Base-by-base conservation (phyloP, 345 rosid genomes). In the Corymbia maculata region DNA sequence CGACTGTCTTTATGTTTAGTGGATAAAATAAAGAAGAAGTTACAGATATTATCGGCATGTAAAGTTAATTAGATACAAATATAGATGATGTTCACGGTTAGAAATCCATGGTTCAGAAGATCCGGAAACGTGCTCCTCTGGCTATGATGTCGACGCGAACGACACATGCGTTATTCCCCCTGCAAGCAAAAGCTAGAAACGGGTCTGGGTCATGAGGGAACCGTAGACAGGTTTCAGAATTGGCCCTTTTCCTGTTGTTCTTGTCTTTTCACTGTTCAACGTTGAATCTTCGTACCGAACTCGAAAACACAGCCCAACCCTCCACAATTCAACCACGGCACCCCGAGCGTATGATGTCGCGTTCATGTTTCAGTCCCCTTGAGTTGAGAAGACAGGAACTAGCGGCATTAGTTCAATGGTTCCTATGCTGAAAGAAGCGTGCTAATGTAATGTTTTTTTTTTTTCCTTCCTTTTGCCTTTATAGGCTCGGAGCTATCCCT, bases 281-380 rank as follows among this genome's bases (percentile, higher is more conserved):
- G 93, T 93, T 92, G 94, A 94, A 93, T 85, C 86, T 88, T 87
- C 91, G 89, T 89, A 90, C 91, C 84, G 26, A 75, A 75, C 84
- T 75, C 49, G 84, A 75, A 75, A 75, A 5, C 84, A 42, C 84
- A 12, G 10, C 49, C 26, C 82, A 22, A 10, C 66, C 87, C 51
- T 47, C 30, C 66, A 5, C 87, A 75, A 75, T 11, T 75, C 84
- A 75, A 26, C 49, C 24, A 42, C 84, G 84, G 84, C 84, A 75
- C 84, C 84, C 49, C 49, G 19, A 6, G 13, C 82, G 9, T 5
- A 75, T 42, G 28, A 19, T 45, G 84, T 19, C 47, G 13, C 36
- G 7, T 70, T 75, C 84, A 19, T 42, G 49, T 9, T 42, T 75
- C 84, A 1, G 49, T 75, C 47, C 84, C 47, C 45, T 19, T 3